Evolutionary conservation across 2,329 filamentous ascomycete species (phyloP), one percentile per base, ranked within the genome.

Genomic region (Hypocrella siamensis): DNA sequence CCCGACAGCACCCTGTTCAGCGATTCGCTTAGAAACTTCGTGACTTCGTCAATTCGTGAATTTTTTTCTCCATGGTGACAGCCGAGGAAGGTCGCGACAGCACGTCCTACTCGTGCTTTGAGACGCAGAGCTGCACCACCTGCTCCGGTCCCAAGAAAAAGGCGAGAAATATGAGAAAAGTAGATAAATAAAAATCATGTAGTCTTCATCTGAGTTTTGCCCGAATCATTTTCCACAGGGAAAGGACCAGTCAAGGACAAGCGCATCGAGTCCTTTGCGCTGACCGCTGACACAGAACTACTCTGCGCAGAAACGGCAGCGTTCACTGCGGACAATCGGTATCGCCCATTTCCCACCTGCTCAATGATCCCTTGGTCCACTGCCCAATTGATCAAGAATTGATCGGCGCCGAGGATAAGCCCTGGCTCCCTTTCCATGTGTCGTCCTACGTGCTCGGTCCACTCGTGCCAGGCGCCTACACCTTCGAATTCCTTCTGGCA

Each of bases 361-460:
- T 75, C 68, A 35, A 79, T 75, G 40, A 79, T 77, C 6, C 60
- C 61, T 42, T 78, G 70, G 1, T 72, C 67, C 15, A 77, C 51
- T 4, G 74, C 72, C 71, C 73, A 79, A 35, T 67, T 57, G 1
- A 69, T 65, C 27, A 79, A 51, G 25, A 74, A 49, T 2, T 53
- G 50, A 40, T 78, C 74, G 5, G 76, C 68, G 1, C 65, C 68
- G 14, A 78, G 56, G 17, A 58, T 52, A 17, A 58, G 56, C 4
- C 67, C 71, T 38, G 78, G 72, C 6, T 70, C 70, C 40, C 76
- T 77, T 53, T 94, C 86, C 63, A 93, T 79, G 51, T 96, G 88
- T 29, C 79, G 67, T 1, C 86, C 86, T 1, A 94, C 78, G 50
- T 96, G 88, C 51, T 96, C 88, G 37, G 90, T 90, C 58, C 85